These are phyloP conservation scores for Closterium sp. DNA, from an alignment of 139 green algal genomes.

Conservation along the genomic window DNA sequence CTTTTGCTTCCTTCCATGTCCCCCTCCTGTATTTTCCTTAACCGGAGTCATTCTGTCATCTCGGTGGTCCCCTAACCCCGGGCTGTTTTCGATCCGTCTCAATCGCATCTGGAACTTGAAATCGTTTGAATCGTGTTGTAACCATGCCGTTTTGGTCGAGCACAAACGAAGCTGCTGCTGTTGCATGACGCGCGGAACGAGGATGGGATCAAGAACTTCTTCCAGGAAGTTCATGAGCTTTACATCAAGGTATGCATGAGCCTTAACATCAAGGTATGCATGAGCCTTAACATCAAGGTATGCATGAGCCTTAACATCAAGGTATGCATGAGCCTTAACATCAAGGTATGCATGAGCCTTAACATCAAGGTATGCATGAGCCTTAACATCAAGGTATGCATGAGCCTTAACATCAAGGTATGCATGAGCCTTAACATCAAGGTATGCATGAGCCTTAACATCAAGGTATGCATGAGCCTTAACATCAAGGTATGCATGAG, in stretches of 20 bases:
- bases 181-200: constrained; percentile 78
- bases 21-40: neutral
- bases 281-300: neutral
- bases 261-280: neutral
- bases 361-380: constrained; percentile 1
- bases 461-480: too few species aligned
- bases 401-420: constrained; percentile 3
- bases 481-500: too few species aligned
- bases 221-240: constrained; percentile 87
- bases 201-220: constrained; percentile 81
- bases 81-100: too few species aligned
- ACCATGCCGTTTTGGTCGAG: neutral
- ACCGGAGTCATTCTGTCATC: neutral
- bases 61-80: too few species aligned
- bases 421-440: too few species aligned
- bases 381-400: neutral
- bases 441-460: too few species aligned
- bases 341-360: neutral
- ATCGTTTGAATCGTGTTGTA: neutral
- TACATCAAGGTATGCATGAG: constrained; percentile 61
- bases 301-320: neutral
- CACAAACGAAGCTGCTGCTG: constrained; percentile 80
- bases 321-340: neutral
- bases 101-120: too few species aligned
- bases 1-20: too few species aligned